phyloP scores from a whole-genome alignment of 2,329 filamentous ascomycete genomes.

The Metarhizium guizhouense region DNA sequence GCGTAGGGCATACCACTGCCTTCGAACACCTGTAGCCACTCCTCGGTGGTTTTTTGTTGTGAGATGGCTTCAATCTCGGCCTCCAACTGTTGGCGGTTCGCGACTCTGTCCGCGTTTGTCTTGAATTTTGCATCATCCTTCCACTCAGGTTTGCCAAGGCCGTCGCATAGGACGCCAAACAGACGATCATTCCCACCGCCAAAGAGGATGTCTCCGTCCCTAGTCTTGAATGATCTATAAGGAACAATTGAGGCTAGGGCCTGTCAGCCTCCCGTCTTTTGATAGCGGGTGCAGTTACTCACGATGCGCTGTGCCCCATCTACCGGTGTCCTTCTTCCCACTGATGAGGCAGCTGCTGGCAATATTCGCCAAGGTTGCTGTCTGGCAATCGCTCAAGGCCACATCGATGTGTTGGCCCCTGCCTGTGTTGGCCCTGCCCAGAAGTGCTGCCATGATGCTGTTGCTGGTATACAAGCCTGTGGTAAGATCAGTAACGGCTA shows the following conservation, averaged over 20 bases:
- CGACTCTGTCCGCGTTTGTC: conserved; percentile 54
- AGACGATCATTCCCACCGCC: conserved; percentile 66
- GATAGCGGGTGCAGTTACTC: conserved; percentile 19
- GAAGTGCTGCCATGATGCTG: conserved; percentile 84
- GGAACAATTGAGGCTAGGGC: conserved; percentile 86
- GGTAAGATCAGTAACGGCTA: conserved; percentile 92
- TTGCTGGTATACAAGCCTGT: conserved; percentile 94
- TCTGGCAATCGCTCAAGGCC: conserved; percentile 86
- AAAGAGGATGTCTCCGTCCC: conserved; percentile 60
- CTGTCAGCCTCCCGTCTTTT: background rate
- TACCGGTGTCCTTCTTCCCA: conserved; percentile 74
- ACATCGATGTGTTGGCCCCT: conserved; percentile 90
- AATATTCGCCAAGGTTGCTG: conserved; percentile 89
- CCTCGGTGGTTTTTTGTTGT: conserved; percentile 65
- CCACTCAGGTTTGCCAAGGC: conserved; percentile 50
- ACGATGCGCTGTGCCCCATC: conserved; percentile 97
- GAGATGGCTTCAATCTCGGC: conserved; percentile 69
- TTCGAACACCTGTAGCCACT: conserved; percentile 83
- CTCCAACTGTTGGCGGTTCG: conserved; percentile 71
- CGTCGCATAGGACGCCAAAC: conserved; percentile 55
- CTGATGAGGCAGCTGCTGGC: conserved; percentile 86
- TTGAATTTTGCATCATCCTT: conserved; percentile 49
- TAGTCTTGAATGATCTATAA: conserved; percentile 75
- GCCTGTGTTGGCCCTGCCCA: conserved; percentile 65
- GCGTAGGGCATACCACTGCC: conserved; percentile 89